Conservation (phyloP, 192 early-diverging fungal species). For the Radiomyces spectabilis region DNA sequence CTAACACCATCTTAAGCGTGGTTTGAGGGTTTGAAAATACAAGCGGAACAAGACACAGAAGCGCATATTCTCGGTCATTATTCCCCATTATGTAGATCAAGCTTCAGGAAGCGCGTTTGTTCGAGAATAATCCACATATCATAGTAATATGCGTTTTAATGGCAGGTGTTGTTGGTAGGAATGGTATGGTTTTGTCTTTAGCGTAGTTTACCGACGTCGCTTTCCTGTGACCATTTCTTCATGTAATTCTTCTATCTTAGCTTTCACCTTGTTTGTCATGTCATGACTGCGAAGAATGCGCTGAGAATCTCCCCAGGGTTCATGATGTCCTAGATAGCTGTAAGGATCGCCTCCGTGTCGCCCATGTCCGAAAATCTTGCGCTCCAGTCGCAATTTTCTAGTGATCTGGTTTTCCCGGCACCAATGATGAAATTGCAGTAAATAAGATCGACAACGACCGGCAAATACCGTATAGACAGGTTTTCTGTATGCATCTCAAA, state of each 20-base stretch:
- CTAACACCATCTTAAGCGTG: no score
- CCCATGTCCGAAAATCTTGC: background rate
- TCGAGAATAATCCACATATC: no score
- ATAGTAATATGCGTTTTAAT: no score
- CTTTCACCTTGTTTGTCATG: constrained; percentile 2
- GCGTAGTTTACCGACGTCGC: background rate
- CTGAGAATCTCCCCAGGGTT: constrained; percentile 6
- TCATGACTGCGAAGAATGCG: constrained; percentile 7
- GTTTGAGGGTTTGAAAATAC: no score
- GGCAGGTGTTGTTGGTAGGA: no score
- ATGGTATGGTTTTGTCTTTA: no score
- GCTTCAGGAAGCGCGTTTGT: no score
- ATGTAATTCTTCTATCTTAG: constrained; percentile 6
- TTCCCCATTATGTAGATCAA: no score
- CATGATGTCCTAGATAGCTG: constrained; percentile 24
- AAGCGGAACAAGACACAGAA: no score
- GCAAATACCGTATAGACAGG: constrained; percentile 25
- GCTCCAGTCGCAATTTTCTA: constrained; percentile 19
- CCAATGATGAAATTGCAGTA: constrained; percentile 21
- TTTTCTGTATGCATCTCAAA: constrained; percentile 20
- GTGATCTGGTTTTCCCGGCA: constrained; percentile 11
- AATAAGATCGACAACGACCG: constrained; percentile 12
- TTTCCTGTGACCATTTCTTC: constrained; percentile 15
- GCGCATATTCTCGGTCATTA: no score
- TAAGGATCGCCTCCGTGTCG: constrained; percentile 5